Base-by-base conservation (phyloP, 768 basidiomycete species). In the Naganishia vishniacii region DNA sequence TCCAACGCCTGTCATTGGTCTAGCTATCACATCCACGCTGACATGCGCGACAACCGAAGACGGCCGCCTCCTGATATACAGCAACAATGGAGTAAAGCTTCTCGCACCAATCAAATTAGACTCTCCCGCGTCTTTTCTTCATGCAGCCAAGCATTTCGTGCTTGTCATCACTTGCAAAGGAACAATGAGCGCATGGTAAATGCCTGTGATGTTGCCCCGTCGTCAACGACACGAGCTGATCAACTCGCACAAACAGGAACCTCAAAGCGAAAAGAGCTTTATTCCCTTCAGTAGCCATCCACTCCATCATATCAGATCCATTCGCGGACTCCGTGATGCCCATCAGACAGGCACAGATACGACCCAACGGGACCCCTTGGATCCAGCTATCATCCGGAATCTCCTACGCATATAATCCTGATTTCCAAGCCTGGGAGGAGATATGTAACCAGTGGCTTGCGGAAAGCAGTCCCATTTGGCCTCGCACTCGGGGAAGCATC, bases 401-500 rank as follows among this genome's bases (percentile, higher is more conserved):
- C 20, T 83, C 87, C 3, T 87, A 88, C 72, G 85, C 89, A 0
- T 97, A 89, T 75, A 90, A 94, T 68, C 59, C 82, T 1, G 76
- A 80, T 8, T 81, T 93, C 0, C 75, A 77, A 29, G 73, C 84
- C 4, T 97, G 90, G 86, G 81, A 85, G 56, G 86, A 86, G 69
- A 78, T 97, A 42, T 84, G 84, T 45, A 88, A 89, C 53, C 79
- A 83, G 0, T 94, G 91, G 89, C 93, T 88, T 86, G 80, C 86
- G 0, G 83, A 87, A 68, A 87, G 88, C 42, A 90, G 88, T 44
- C 58, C 68, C 11, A 29, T 66, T 8, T 58, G 62, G 51, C 31
- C 42, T 4, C 37, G 64, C 48, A 45, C 63, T 18, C 28, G 63
- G 18, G 56, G 45, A 9, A 58, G 8, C 26, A 20, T 37, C 18